phyloP scores from a whole-genome alignment of 176 grass and related monocot genomes.

The Alopecurus myosuroides region DNA sequence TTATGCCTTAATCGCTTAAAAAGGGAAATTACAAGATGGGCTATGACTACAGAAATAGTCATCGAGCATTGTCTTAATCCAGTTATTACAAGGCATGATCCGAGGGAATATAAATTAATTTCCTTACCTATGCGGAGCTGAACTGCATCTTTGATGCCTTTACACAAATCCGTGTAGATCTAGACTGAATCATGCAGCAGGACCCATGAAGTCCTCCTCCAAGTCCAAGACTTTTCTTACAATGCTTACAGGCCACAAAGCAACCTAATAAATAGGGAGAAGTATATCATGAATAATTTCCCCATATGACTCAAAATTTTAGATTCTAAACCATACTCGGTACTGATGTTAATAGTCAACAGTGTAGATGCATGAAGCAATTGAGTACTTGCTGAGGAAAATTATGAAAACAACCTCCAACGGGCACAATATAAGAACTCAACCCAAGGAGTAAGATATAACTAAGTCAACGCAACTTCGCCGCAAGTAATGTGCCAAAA shows the following conservation, averaged over 20 bases:
- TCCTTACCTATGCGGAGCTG: too few species aligned
- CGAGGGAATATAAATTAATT: neutral
- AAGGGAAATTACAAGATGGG: too few species aligned
- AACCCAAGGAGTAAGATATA: too few species aligned
- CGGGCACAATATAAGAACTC: too few species aligned
- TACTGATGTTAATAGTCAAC: neutral
- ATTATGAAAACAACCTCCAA: too few species aligned
- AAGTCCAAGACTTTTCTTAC: constrained; percentile 86
- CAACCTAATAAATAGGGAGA: constrained; percentile 50
- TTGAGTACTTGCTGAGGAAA: neutral
- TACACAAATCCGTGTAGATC: constrained; percentile 74
- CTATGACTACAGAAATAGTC: neutral
- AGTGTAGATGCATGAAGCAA: neutral
- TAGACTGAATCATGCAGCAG: constrained; percentile 65
- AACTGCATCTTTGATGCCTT: constrained; percentile 75
- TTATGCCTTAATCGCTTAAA: too few species aligned
- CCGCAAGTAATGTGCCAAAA: too few species aligned
- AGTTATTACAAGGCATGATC: neutral
- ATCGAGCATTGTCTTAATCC: neutral
- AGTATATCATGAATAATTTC: constrained; percentile 2
- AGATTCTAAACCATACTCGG: neutral
- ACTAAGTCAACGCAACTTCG: too few species aligned
- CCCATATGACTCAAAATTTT: neutral
- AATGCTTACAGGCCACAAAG: constrained; percentile 82
- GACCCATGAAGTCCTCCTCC: constrained; percentile 71